Base-by-base conservation (phyloP, 2,329 filamentous ascomycete genomes). In the Bipolaris zeicola region DNA sequence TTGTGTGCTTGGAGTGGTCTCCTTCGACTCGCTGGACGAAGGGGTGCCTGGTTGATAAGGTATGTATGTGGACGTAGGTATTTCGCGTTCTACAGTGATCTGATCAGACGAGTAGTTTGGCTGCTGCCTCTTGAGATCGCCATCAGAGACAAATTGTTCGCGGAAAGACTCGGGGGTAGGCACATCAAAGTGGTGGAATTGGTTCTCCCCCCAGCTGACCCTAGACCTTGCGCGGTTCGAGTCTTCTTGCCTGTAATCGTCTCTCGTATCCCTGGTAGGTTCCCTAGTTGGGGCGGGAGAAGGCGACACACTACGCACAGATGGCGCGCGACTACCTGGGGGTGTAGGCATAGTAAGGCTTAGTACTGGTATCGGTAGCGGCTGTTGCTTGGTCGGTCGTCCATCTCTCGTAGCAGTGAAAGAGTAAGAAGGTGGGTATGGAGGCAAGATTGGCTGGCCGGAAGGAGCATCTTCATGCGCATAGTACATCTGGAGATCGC, bases 291-390 rank as follows among this genome's bases (percentile, higher is more conserved):
- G 76, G 2, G 75, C 77, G 16, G 72, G 65, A 20, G 70, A 73
- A 14, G 69, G 39, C 24, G 75, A 78, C 6, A 66, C 67, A 34
- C 72, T 74, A 31, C 72, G 73, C 16, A 73, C 70, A 26, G 72
- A 73, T 8, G 76, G 75, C 22, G 76, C 78, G 55, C 73, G 64
- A 57, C 82, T 84, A 18, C 78, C 79, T 18, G 85, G 85, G 16
- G 85, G 85, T 6, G 85, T 87, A 2, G 85, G 82, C 44, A 83
- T 79, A 50, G 86, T 84, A 22, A 87, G 73, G 41, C 82, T 84
- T 14, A 87, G 75, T n/a, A 67, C 72, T 10, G 84, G 84, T 18
- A 87, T 80, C 16, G 75, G 71, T 74, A 78, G 82, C 36, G 56
- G 47, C 14, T 77, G 78, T 16, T 64, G 58, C 6, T 46, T 51